Evolutionary conservation across 202 grass and related monocot genomes (phyloP).

Genomic region (Musa balbisiana): DNA sequence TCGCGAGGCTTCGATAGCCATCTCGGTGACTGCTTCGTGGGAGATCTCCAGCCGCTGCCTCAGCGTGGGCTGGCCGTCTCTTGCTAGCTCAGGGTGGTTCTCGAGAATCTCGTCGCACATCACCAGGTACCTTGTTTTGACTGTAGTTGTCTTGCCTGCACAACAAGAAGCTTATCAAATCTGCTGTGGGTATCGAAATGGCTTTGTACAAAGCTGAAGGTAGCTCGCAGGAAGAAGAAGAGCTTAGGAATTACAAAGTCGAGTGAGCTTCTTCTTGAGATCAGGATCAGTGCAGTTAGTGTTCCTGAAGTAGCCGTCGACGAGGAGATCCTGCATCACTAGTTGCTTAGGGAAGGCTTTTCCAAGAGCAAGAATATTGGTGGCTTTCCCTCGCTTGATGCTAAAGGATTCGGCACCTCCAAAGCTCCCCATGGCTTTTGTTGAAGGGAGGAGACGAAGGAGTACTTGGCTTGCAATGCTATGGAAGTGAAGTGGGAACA

Average conservation of each 20-base stretch:
- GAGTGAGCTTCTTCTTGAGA: slow-evolving; percentile 67
- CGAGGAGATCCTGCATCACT: slow-evolving; percentile 79
- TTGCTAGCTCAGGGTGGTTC: slow-evolving; percentile 61
- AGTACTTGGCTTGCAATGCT: not conserved
- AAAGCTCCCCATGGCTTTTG: not conserved
- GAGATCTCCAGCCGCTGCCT: slow-evolving; percentile 79
- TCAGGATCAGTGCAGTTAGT: slow-evolving; percentile 75
- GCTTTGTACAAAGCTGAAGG: not conserved
- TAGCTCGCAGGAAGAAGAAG: not conserved
- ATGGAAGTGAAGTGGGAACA: not conserved
- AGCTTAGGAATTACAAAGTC: slow-evolving; percentile 38
- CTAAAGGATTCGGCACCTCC: not conserved
- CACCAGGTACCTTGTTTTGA: slow-evolving; percentile 78
- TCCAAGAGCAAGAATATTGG: slow-evolving; percentile 56
- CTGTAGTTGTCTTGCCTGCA: slow-evolving; percentile 76
- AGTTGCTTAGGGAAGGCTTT: slow-evolving; percentile 86
- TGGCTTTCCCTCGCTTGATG: slow-evolving; percentile 41
- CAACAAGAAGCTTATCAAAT: not conserved
- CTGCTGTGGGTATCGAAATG: too few species aligned
- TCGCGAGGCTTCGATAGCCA: slow-evolving; percentile 55
- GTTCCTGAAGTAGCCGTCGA: slow-evolving; percentile 79
- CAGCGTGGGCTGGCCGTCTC: slow-evolving; percentile 54
- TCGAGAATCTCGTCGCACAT: slow-evolving; percentile 78
- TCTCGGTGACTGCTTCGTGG: slow-evolving; percentile 73
- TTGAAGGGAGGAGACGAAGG: not conserved